Evolutionary conservation across 2,329 filamentous ascomycete species (phyloP).

Genomic region (Trichoderma koningii): DNA sequence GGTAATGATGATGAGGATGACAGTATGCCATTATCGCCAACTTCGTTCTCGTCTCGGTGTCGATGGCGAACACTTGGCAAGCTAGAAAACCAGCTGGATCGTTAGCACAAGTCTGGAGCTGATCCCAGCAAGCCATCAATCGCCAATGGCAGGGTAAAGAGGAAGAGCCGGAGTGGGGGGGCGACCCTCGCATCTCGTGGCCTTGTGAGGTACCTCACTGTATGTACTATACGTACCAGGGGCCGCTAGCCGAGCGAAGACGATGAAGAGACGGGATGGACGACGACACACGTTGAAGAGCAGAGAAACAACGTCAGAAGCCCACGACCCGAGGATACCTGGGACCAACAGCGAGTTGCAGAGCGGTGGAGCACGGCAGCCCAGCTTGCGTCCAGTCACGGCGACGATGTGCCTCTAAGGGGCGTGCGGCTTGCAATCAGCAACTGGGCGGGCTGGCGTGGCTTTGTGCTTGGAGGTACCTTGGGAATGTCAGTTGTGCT

Average conservation of each 20-base stretch:
- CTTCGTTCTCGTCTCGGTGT: no score
- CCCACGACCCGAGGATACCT: neutral
- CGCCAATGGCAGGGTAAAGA: constrained; percentile 1
- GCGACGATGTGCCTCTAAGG: neutral
- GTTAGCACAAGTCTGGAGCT: no score
- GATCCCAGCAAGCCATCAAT: no score
- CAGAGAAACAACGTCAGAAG: neutral
- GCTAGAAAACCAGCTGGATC: no score
- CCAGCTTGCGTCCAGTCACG: constrained; percentile 7
- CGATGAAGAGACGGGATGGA: neutral
- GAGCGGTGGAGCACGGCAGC: neutral
- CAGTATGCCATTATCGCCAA: no score
- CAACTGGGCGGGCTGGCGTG: neutral
- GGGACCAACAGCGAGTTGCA: neutral
- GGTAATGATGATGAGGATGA: no score
- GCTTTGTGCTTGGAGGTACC: no score
- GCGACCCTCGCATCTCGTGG: constrained; percentile 16
- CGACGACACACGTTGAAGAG: no score
- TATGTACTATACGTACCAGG: neutral
- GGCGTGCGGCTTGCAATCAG: constrained; percentile 4
- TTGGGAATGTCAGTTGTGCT: no score
- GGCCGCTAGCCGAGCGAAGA: constrained; percentile 14
- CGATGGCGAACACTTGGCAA: no score
- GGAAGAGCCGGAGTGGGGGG: neutral
- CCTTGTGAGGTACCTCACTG: no score